Conservation (phyloP, 192 early-diverging fungal genomes). For the Linnemannia schmuckeri region DNA sequence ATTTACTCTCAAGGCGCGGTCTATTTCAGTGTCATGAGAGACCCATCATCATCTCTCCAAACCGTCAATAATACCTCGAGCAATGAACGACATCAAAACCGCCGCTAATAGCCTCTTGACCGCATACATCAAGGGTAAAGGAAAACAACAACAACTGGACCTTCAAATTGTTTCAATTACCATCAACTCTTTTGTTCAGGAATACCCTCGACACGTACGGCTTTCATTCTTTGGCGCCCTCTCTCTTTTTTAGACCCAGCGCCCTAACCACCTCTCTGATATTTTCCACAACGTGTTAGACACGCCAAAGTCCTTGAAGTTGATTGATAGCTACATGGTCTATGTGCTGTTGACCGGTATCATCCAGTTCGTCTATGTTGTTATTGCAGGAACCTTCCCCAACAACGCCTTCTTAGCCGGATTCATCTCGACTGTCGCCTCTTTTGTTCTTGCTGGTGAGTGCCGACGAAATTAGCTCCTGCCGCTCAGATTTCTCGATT, state of each 20-base stretch:
- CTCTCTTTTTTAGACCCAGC: neutral
- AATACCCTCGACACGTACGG: neutral
- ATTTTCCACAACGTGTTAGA: conserved; percentile 16
- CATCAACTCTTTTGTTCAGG: neutral
- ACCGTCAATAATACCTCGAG: neutral
- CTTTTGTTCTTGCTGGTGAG: conserved; percentile 91
- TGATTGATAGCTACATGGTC: conserved; percentile 94
- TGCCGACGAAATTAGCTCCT: neutral
- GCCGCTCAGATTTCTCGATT: neutral
- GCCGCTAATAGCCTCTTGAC: conserved; percentile 31
- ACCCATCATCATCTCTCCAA: conserved; percentile 21
- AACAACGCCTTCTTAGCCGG: conserved; percentile 98
- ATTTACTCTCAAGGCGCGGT: neutral
- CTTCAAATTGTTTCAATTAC: neutral
- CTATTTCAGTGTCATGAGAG: neutral
- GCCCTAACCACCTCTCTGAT: neutral
- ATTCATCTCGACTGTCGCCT: conserved; percentile 92
- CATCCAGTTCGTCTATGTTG: conserved; percentile 90
- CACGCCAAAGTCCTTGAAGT: conserved; percentile 86
- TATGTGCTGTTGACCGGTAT: conserved; percentile 93
- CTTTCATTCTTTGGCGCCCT: neutral
- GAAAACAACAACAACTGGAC: neutral
- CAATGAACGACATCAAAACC: conserved; percentile 46
- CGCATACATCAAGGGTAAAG: conserved; percentile 46
- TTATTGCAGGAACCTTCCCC: conserved; percentile 92